phyloP scores from a whole-genome alignment of 2,329 filamentous ascomycete species.

The Ascochyta pisi region DNA sequence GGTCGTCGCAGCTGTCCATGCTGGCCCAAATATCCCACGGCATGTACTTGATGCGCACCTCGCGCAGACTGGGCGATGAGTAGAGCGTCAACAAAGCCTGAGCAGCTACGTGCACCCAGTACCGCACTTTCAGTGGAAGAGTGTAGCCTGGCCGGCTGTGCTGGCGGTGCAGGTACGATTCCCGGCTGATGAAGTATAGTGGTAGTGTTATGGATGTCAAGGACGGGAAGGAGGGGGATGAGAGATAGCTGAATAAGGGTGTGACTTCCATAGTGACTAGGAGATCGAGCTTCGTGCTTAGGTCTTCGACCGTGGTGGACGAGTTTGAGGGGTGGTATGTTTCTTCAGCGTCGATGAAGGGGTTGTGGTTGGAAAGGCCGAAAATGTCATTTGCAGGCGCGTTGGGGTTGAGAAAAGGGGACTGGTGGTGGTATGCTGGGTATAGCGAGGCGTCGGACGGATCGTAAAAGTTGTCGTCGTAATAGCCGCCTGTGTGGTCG shows the following conservation, averaged over 20 bases:
- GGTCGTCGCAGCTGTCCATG: slow-evolving; percentile 42
- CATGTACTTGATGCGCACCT: slow-evolving; percentile 40
- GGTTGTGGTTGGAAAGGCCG: slow-evolving; percentile 40
- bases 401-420: slow-evolving; percentile 5
- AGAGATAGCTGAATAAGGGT: slow-evolving; percentile 43
- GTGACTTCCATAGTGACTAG: slow-evolving; percentile 43
- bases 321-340: slow-evolving; percentile 20
- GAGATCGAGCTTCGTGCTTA: slow-evolving; percentile 38
- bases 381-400: slow-evolving; percentile 35
- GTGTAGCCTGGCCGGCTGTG: slow-evolving; percentile 30
- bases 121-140: slow-evolving; percentile 41
- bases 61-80: slow-evolving; percentile 16
- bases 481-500: slow-evolving; percentile 43
- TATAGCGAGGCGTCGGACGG: slow-evolving; percentile 36
- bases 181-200: slow-evolving; percentile 42
- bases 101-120: slow-evolving; percentile 41
- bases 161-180: slow-evolving; percentile 31
- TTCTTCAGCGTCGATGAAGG: slow-evolving; percentile 41
- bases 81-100: slow-evolving; percentile 40
- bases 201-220: slow-evolving; percentile 42
- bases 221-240: slow-evolving; percentile 30
- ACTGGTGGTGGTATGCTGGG: slow-evolving; percentile 29
- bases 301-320: slow-evolving; percentile 27
- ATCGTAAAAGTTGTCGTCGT: slow-evolving; percentile 47
- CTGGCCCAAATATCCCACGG: slow-evolving; percentile 46